Percentiles rank a stretch among this genome's conserved stretches.
These are phyloP conservation scores for Blastobotrys elegans DNA, from an alignment of 1,139 yeast species.

Conservation along the genomic window DNA sequence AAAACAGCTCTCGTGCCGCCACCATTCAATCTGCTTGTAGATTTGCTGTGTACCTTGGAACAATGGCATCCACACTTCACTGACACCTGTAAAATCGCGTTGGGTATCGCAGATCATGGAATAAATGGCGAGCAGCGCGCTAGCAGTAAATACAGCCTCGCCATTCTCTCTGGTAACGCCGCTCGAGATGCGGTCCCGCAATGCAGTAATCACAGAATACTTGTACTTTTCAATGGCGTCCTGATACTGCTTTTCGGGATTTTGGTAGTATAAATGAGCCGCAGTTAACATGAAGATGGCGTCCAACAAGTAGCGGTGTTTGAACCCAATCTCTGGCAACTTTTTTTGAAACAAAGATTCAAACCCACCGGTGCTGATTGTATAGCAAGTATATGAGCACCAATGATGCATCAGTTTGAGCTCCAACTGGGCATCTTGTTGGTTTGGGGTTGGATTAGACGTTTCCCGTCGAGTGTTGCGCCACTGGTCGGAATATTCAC, in stretches of 20 bases:
- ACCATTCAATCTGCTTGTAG: constrained; percentile 1
- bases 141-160: constrained; percentile 7
- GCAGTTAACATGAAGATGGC: constrained; percentile 7
- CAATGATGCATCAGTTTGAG: constrained; percentile 8
- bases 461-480: neutral
- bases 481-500: constrained; percentile 9
- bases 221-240: constrained; percentile 8
- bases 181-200: neutral
- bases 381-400: constrained; percentile 6
- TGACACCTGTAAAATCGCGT: constrained; percentile 5
- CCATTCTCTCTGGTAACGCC: constrained; percentile 6
- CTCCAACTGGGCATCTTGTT: neutral
- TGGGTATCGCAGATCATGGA: constrained; percentile 8
- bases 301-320: constrained; percentile 6
- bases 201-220: neutral
- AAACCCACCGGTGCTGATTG: neutral
- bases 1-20: constrained; percentile 2
- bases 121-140: constrained; percentile 4
- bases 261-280: constrained; percentile 5
- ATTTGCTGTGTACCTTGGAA: constrained; percentile 8
- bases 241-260: neutral
- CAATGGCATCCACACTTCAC: constrained; percentile 8
- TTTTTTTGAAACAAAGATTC: neutral
- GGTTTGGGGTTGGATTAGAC: neutral
- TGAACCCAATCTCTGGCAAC: constrained; percentile 8